A percentile compares a stretch with the other conserved stretches of the same genome.
These are phyloP conservation scores for Beauveria asiatica DNA, from an alignment of 2,329 filamentous ascomycete genomes.

Conservation along the genomic window DNA sequence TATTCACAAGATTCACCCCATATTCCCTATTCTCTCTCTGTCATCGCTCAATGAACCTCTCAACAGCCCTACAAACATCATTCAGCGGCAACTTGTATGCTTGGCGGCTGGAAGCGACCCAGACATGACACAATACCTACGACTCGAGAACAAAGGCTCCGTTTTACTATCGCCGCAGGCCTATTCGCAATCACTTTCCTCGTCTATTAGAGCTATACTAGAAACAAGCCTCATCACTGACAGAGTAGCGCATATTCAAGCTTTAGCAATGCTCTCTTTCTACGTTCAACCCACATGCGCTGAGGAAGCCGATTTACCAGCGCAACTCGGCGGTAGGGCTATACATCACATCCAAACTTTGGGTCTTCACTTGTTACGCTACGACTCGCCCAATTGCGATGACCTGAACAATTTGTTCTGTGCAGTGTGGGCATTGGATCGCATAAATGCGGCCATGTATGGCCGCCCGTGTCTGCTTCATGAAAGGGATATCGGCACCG, in stretches of 20 bases:
- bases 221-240: conserved; percentile 47
- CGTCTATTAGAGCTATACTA: conserved; percentile 39
- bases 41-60: conserved; percentile 22
- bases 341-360: conserved; percentile 50
- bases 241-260: conserved; percentile 46
- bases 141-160: conserved; percentile 30
- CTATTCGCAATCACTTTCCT: conserved; percentile 40
- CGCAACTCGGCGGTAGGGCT: conserved; percentile 43
- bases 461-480: conserved; percentile 52
- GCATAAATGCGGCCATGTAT: conserved; percentile 50
- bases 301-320: conserved; percentile 46
- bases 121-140: conserved; percentile 35
- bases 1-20: conserved; percentile 44
- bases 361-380: conserved; percentile 41
- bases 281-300: conserved; percentile 48
- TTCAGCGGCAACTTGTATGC: conserved; percentile 46
- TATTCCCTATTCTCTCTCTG: conserved; percentile 43
- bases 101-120: conserved; percentile 45
- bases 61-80: conserved; percentile 29
- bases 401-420: conserved; percentile 45
- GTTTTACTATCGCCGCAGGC: conserved; percentile 35
- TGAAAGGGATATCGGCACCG: conserved; percentile 49
- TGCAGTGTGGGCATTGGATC: conserved; percentile 52
- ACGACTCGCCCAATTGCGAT: conserved; percentile 30
- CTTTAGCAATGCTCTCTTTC: conserved; percentile 46